phyloP scores from a whole-genome alignment of 345 rosid genomes.

The Pugionium cornutum region DNA sequence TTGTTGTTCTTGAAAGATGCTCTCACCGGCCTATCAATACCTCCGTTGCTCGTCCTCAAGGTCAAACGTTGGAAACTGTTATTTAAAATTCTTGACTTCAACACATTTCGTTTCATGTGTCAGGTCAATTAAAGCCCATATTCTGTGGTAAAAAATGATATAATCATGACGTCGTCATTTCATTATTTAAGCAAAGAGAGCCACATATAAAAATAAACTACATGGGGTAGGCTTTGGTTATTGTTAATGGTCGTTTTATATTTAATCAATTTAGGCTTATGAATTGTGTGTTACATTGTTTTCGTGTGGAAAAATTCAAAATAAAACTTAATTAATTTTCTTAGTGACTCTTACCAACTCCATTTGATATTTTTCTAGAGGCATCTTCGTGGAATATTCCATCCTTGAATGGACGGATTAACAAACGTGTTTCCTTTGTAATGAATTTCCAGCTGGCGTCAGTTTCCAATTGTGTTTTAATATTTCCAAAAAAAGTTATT shows the following conservation, averaged over 20 bases:
- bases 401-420: conserved; percentile 21
- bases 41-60: no score
- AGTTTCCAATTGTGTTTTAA: background rate
- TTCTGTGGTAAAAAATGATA: background rate
- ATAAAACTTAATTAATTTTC: background rate
- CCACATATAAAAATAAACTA: background rate
- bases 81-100: no score
- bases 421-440: conserved; percentile 26
- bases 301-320: conserved; percentile 6
- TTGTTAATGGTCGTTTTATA: background rate
- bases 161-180: conserved; percentile 7
- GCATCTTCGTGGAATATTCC: conserved; percentile 39
- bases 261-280: background rate
- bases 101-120: no score
- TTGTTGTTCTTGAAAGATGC: no score
- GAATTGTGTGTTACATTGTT: conserved; percentile 29
- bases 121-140: no score
- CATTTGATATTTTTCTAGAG: conserved; percentile 3
- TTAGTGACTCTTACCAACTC: no score
- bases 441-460: conserved; percentile 33
- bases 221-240: conserved; percentile 19
- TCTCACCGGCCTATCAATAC: no score
- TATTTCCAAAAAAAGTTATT: conserved; percentile 14
- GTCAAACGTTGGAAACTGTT: no score
- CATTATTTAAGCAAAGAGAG: background rate